These are phyloP conservation scores for Mortierella sp. DNA, from an alignment of 371 early-diverging fungal species.

Conservation along the genomic window DNA sequence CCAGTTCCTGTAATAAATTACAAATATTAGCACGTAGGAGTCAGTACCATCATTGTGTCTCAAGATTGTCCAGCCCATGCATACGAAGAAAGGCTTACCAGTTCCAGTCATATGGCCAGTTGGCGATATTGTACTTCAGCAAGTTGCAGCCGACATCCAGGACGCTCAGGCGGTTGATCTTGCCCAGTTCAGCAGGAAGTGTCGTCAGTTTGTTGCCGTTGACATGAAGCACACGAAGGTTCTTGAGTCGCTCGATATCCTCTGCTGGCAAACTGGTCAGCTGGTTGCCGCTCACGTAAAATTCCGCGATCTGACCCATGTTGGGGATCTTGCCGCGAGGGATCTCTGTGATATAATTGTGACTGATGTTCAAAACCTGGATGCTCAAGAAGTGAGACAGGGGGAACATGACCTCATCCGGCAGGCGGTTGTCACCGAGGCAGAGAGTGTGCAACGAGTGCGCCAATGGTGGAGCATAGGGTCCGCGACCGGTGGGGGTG, in stretches of 20 bases:
- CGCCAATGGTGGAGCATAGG: conserved; percentile 69
- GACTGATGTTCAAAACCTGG: conserved; percentile 83
- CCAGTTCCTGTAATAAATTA: conserved; percentile 77
- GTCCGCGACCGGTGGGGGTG: conserved; percentile 22
- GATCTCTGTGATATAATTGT: conserved; percentile 89
- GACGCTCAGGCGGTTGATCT: conserved; percentile 78
- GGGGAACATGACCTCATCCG: conserved; percentile 87
- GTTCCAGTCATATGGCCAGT: conserved; percentile 98
- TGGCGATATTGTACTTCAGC: conserved; percentile 93
- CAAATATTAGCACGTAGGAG: neutral
- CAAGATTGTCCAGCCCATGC: too few species aligned
- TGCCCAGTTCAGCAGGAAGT: conserved; percentile 93
- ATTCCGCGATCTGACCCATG: conserved; percentile 72
- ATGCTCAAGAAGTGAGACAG: conserved; percentile 81
- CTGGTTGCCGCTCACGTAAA: conserved; percentile 91
- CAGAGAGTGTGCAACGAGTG: conserved; percentile 72
- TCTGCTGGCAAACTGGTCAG: conserved; percentile 88
- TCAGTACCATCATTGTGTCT: neutral
- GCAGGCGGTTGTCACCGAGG: conserved; percentile 87
- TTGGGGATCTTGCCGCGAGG: conserved; percentile 66
- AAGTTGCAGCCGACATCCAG: conserved; percentile 92
- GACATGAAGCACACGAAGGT: conserved; percentile 80
- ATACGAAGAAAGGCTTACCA: conserved; percentile 69
- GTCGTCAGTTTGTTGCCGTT: conserved; percentile 94
- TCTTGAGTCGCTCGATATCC: conserved; percentile 83